Conservation (phyloP, 202 grass and related monocot species). For the Zoysia matrella region DNA sequence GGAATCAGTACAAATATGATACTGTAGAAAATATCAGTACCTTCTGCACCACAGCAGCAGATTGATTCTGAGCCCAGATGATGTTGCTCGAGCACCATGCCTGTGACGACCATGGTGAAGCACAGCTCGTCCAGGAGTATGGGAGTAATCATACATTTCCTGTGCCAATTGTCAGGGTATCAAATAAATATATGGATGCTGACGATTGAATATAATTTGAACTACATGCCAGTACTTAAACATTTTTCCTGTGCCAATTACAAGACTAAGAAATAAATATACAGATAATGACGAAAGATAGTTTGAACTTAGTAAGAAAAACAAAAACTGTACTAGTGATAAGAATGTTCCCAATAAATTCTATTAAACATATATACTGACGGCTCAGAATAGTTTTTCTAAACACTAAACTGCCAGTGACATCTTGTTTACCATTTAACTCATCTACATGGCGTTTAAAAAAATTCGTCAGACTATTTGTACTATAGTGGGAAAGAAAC, state of each 20-base stretch:
- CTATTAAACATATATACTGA: too few relatives aligned
- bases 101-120: constrained; percentile 93
- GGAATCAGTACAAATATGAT: constrained; percentile 22
- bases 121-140: constrained; percentile 82
- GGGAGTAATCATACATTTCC: constrained; percentile 93
- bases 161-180: constrained; percentile 40
- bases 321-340: not conserved
- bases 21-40: constrained; percentile 49
- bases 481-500: too few relatives aligned
- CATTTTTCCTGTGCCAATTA: too few relatives aligned
- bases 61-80: constrained; percentile 91
- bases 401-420: too few relatives aligned
- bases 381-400: too few relatives aligned
- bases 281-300: not conserved
- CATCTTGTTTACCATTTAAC: too few relatives aligned
- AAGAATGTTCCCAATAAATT: constrained; percentile 1
- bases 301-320: not conserved
- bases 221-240: not conserved
- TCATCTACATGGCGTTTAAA: too few relatives aligned
- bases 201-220: constrained; percentile 9
- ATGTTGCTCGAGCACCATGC: constrained; percentile 85
- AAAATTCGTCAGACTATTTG: too few relatives aligned
- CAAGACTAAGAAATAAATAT: too few relatives aligned
- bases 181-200: constrained; percentile 22
- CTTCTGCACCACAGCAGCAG: constrained; percentile 98